These are phyloP conservation scores for Petasospora rhodanensis DNA, from an alignment of 1,139 yeast genomes.

Conservation along the genomic window DNA sequence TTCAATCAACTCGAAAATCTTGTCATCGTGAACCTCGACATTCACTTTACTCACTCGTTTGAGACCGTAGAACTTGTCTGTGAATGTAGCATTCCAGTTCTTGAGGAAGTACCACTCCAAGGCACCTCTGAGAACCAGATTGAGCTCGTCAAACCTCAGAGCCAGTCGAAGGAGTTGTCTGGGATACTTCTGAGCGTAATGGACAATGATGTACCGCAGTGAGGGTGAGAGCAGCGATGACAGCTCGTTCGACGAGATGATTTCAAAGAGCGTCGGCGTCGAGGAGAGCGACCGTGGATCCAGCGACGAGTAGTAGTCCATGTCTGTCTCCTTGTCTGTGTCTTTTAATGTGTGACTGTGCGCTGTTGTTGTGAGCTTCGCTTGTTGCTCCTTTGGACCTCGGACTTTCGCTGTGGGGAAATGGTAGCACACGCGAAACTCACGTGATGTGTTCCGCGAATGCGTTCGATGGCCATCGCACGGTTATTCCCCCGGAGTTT, in stretches of 20 bases:
- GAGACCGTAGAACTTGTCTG: conserved; percentile 89
- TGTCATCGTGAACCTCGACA: conserved; percentile 23
- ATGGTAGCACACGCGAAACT: no score
- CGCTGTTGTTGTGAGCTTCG: no score
- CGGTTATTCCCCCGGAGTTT: no score
- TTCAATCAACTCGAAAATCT: conserved; percentile 46
- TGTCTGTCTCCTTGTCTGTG: no score
- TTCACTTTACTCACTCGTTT: conserved; percentile 47
- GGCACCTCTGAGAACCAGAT: conserved; percentile 54
- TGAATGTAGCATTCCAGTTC: conserved; percentile 80
- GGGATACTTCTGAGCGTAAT: conserved; percentile 79
- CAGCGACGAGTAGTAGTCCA: conserved; percentile 81
- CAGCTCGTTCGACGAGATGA: conserved; percentile 75
- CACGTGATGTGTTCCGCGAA: no score
- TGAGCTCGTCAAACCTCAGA: conserved; percentile 74
- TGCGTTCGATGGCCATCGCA: no score
- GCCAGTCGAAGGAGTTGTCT: conserved; percentile 57
- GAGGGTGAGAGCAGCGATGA: conserved; percentile 80
- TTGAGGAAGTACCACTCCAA: conserved; percentile 71
- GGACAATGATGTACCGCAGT: conserved; percentile 70
- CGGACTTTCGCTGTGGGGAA: no score
- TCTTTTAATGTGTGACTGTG: no score
- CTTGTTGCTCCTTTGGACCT: no score
- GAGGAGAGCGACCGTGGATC: conserved; percentile 74
- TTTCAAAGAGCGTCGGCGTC: conserved; percentile 78